Percentiles rank a stretch among this genome's conserved stretches.
These are phyloP conservation scores for Candida coleopterorum DNA, from an alignment of 805 yeast species.

Conservation along the genomic window DNA sequence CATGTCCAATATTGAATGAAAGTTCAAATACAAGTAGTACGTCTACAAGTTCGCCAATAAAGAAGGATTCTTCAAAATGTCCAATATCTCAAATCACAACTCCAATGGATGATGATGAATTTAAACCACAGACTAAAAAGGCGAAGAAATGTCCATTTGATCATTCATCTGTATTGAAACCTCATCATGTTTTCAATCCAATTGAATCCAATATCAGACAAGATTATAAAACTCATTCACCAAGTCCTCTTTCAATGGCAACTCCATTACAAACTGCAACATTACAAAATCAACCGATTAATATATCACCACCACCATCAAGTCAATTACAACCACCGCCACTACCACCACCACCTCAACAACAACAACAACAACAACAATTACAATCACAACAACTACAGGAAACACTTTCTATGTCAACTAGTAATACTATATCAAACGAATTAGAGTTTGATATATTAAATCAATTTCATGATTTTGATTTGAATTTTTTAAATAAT, in stretches of 20 bases:
- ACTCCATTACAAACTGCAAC: neutral
- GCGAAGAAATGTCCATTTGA: conserved; percentile 32
- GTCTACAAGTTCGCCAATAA: neutral
- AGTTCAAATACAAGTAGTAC: neutral
- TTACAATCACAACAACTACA: neutral
- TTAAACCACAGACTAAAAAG: conserved; percentile 1
- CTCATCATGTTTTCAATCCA: conserved; percentile 1
- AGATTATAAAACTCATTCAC: conserved; percentile 4
- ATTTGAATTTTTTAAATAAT: conserved; percentile 27
- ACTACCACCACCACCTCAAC: neutral
- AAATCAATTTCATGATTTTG: conserved; percentile 16
- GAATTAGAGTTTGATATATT: conserved; percentile 5
- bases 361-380: neutral
- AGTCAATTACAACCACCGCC: neutral
- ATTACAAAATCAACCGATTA: neutral
- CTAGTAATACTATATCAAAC: neutral
- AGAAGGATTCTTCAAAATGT: conserved; percentile 14
- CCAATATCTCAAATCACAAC: conserved; percentile 23
- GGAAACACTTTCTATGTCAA: neutral
- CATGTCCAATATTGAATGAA: conserved; percentile 7
- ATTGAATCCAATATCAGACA: conserved; percentile 5
- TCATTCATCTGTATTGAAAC: conserved; percentile 12
- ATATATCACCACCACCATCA: neutral
- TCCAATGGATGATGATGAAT: conserved; percentile 14
- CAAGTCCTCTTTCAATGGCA: conserved; percentile 1